Percentiles rank a stretch among this genome's conserved stretches.
These are phyloP conservation scores for Colletotrichum lupini DNA, from an alignment of 2,329 filamentous ascomycete genomes.

Conservation along the genomic window DNA sequence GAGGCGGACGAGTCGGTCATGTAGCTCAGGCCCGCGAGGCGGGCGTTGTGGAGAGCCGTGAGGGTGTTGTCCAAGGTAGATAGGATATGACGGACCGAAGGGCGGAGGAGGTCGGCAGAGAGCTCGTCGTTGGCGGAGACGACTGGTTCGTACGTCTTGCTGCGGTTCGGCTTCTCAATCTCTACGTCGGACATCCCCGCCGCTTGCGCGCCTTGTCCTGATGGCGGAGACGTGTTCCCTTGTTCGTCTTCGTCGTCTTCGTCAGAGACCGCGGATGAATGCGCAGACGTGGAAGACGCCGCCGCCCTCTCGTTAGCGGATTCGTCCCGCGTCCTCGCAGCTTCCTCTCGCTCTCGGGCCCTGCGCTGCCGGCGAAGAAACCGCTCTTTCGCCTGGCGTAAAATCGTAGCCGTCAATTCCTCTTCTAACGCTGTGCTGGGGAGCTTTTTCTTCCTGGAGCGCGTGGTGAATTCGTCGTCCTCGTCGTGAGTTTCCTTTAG, in stretches of 20 bases:
- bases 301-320: not conserved
- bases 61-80: slow-evolving; percentile 76
- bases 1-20: slow-evolving; percentile 53
- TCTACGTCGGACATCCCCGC: not conserved
- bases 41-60: slow-evolving; percentile 74
- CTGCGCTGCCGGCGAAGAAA: slow-evolving; percentile 58
- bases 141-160: slow-evolving; percentile 56
- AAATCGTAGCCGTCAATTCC: slow-evolving; percentile 72
- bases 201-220: not conserved
- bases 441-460: slow-evolving; percentile 52
- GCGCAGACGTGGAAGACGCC: slow-evolving; percentile 6
- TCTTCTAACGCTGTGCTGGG: slow-evolving; percentile 76
- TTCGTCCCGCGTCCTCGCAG: not conserved
- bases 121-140: slow-evolving; percentile 77
- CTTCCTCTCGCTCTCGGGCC: not conserved
- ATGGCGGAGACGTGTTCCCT: not conserved
- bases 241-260: not conserved
- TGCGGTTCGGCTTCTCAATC: not conserved
- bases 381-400: slow-evolving; percentile 74
- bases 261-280: not conserved
- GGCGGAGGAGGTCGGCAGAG: slow-evolving; percentile 73
- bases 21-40: slow-evolving; percentile 62
- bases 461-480: slow-evolving; percentile 63
- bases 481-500: slow-evolving; percentile 56
- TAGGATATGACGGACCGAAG: slow-evolving; percentile 77